phyloP scores from a whole-genome alignment of 495 filamentous ascomycete species.

The Penicillium bialowiezense region DNA sequence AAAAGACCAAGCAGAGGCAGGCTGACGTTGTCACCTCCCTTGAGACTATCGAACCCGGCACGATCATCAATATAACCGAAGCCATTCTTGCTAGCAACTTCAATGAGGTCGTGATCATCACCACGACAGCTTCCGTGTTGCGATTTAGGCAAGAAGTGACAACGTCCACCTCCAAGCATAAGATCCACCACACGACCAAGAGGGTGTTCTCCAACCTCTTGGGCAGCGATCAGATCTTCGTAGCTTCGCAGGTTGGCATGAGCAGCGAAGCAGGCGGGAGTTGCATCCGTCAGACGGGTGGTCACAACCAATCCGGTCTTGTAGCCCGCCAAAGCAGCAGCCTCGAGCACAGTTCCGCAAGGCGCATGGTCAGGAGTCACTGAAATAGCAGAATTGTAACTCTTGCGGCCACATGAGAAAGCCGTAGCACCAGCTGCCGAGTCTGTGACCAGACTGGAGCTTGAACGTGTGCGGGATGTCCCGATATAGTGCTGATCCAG shows the following conservation, averaged over 20 bases:
- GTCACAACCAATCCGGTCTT: conserved; percentile 94
- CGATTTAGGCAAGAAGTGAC: conserved; percentile 84
- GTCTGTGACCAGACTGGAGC: conserved; percentile 81
- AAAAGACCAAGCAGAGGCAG: conserved; percentile 87
- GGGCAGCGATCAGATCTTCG: conserved; percentile 87
- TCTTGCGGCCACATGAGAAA: conserved; percentile 88
- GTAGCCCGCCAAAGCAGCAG: conserved; percentile 86
- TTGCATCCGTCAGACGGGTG: conserved; percentile 92
- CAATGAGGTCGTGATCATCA: conserved; percentile 68
- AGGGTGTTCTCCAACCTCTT: conserved; percentile 83
- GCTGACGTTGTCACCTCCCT: conserved; percentile 65
- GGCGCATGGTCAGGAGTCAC: conserved; percentile 79
- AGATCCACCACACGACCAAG: conserved; percentile 85
- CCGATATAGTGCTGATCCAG: conserved; percentile 88
- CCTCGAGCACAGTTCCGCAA: conserved; percentile 93
- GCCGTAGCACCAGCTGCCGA: conserved; percentile 94
- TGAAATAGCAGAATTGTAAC: conserved; percentile 93
- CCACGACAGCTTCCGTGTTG: conserved; percentile 72
- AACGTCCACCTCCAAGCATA: conserved; percentile 88
- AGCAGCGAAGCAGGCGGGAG: conserved; percentile 91
- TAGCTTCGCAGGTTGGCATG: conserved; percentile 78
- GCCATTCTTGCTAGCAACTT: conserved; percentile 67
- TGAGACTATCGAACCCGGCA: conserved; percentile 72
- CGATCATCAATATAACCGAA: conserved; percentile 76
- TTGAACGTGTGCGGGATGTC: conserved; percentile 80